Evolutionary conservation across 2,329 filamentous ascomycete species (phyloP).

Genomic region (Pseudogymnoascus destructans): DNA sequence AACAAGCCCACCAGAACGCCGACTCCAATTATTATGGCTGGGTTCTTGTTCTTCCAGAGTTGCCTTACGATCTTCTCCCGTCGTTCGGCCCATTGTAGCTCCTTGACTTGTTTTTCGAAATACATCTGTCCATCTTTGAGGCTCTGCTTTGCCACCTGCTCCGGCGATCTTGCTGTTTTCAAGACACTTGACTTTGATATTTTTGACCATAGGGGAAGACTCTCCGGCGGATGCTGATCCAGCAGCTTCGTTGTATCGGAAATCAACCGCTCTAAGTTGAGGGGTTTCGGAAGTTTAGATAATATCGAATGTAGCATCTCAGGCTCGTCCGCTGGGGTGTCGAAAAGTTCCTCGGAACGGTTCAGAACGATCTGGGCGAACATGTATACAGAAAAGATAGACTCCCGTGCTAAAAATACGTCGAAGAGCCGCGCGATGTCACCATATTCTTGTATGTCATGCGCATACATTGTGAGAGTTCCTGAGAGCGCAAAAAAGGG

Average conservation of each 20-base stretch:
- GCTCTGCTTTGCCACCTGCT: slow-evolving; percentile 39
- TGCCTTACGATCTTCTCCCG: slow-evolving; percentile 36
- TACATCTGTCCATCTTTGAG: slow-evolving; percentile 52
- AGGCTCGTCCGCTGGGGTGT: slow-evolving; percentile 67
- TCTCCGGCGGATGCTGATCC: slow-evolving; percentile 54
- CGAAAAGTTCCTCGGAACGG: slow-evolving; percentile 71
- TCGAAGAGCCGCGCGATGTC: slow-evolving; percentile 89
- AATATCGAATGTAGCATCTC: slow-evolving; percentile 87
- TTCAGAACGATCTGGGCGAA: slow-evolving; percentile 80
- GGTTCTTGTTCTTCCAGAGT: slow-evolving; percentile 52
- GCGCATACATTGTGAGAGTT: slow-evolving; percentile 89
- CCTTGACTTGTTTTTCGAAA: slow-evolving; percentile 58
- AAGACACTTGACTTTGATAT: slow-evolving; percentile 70
- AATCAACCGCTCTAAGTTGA: slow-evolving; percentile 71
- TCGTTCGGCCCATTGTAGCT: slow-evolving; percentile 55
- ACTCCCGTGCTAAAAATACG: slow-evolving; percentile 73
- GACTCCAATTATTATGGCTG: slow-evolving; percentile 46
- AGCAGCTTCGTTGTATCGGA: slow-evolving; percentile 50
- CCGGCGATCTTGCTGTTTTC: slow-evolving; percentile 58
- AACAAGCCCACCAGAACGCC: slow-evolving; percentile 54
- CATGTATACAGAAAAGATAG: slow-evolving; percentile 81
- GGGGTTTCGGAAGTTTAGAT: slow-evolving; percentile 68
- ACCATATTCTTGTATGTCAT: slow-evolving; percentile 81
- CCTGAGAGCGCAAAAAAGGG: slow-evolving; percentile 92
- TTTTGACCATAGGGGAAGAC: slow-evolving; percentile 54